These are phyloP conservation scores for Hanseniaspora taiwanica DNA, from an alignment of 805 yeast genomes.

Conservation along the genomic window DNA sequence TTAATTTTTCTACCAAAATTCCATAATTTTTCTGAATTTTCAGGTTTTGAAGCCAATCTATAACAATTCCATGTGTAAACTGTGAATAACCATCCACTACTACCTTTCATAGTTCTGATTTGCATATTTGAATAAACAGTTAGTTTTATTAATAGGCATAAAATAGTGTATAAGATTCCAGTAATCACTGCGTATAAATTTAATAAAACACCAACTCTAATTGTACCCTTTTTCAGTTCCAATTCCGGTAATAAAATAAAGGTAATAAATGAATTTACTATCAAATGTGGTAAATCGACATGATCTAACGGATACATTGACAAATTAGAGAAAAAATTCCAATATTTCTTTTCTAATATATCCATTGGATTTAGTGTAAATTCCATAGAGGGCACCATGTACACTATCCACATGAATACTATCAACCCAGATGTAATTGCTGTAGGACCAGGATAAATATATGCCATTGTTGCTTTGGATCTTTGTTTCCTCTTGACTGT, in stretches of 20 bases:
- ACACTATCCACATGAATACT: constrained; percentile 1
- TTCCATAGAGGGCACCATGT: not conserved
- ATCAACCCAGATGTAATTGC: not conserved
- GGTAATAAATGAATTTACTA: constrained; percentile 44
- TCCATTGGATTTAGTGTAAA: not conserved
- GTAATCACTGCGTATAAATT: constrained; percentile 58
- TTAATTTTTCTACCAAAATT: not conserved
- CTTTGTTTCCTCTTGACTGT: no score
- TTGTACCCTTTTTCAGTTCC: constrained; percentile 69
- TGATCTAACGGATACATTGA: constrained; percentile 69
- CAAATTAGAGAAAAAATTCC: constrained; percentile 17
- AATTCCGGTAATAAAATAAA: constrained; percentile 48
- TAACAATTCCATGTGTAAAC: constrained; percentile 23
- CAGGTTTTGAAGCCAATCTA: not conserved
- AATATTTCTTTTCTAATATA: not conserved
- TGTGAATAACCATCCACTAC: constrained; percentile 65
- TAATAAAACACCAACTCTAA: constrained; percentile 69
- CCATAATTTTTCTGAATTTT: not conserved
- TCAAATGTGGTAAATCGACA: constrained; percentile 43
- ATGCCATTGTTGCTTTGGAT: not conserved
- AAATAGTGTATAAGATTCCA: constrained; percentile 46
- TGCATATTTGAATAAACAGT: constrained; percentile 19
- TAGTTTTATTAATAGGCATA: constrained; percentile 25
- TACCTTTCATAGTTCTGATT: constrained; percentile 47
- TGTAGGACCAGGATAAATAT: not conserved